Percentiles rank a stretch among this genome's conserved stretches.
Evolutionary conservation across 75 land plant genomes (phyloP).

Genomic region (Azolla pinnata): DNA sequence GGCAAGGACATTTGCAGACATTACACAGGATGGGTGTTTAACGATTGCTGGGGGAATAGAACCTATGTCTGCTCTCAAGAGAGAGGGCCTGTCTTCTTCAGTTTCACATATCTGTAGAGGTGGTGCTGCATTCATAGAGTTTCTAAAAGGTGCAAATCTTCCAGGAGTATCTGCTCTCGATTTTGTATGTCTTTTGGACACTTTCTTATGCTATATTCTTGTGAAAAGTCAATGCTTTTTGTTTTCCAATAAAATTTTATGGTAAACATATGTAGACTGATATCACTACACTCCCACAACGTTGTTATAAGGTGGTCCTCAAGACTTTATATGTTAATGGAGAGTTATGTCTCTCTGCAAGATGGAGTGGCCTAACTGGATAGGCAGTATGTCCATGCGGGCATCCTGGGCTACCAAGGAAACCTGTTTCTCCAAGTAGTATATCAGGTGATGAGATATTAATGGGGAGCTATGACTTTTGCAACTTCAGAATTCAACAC

Average conservation of each 20-base stretch:
- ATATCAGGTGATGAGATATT: too few species aligned
- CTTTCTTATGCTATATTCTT: neutral
- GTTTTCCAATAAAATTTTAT: neutral
- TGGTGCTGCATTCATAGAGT: constrained; percentile 49
- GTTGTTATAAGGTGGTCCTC: too few species aligned
- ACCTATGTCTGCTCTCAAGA: constrained; percentile 22
- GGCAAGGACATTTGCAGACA: constrained; percentile 19
- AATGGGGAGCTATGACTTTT: too few species aligned
- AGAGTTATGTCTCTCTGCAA: too few species aligned
- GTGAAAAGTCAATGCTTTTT: neutral
- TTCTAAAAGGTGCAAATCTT: constrained; percentile 48
- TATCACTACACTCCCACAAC: too few species aligned
- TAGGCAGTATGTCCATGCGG: too few species aligned
- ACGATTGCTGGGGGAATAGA: constrained; percentile 41
- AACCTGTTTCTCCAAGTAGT: too few species aligned
- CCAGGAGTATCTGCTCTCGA: constrained; percentile 64
- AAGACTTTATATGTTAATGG: too few species aligned
- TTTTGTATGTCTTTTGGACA: constrained; percentile 37
- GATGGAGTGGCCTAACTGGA: too few species aligned
- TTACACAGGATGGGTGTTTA: constrained; percentile 29
- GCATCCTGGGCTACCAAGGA: too few species aligned
- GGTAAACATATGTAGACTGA: neutral
- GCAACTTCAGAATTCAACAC: too few species aligned
- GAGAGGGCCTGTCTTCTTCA: constrained; percentile 4
- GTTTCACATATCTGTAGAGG: constrained; percentile 17